phyloP scores from a whole-genome alignment of 495 filamentous ascomycete species.

The Penicillium robsamsonii region DNA sequence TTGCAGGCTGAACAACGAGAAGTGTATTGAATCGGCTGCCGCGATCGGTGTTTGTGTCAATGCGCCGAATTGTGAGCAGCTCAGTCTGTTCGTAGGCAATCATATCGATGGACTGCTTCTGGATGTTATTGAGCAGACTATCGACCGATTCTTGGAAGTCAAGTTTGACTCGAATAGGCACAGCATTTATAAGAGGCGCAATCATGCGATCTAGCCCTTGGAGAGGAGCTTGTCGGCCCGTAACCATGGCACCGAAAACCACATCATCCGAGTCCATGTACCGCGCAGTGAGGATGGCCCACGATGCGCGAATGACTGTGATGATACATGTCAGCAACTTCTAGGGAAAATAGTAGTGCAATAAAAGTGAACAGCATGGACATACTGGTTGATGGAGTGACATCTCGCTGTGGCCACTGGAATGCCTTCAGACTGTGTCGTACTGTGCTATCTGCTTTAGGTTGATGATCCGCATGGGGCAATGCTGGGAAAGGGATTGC shows the following conservation, averaged over 20 bases:
- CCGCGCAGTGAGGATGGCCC: not conserved
- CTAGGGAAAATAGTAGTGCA: no score
- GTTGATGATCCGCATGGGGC: not conserved
- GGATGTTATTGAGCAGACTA: not conserved
- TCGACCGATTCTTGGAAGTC: not conserved
- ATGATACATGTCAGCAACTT: not conserved
- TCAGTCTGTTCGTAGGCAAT: not conserved
- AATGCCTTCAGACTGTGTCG: not conserved
- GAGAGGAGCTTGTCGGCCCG: not conserved
- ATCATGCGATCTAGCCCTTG: not conserved
- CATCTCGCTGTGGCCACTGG: not conserved
- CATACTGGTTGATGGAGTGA: not conserved
- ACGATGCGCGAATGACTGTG: not conserved
- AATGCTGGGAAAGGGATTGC: not conserved
- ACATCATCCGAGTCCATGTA: conserved; percentile 1
- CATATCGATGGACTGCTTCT: not conserved
- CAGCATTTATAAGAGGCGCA: not conserved
- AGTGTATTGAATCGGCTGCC: not conserved
- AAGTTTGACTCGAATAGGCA: not conserved
- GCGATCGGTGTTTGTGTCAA: not conserved
- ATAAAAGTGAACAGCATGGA: no score
- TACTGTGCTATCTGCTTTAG: not conserved
- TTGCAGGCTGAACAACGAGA: conserved; percentile 1
- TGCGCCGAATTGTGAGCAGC: not conserved
- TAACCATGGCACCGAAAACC: conserved; percentile 1